Base-by-base conservation (phyloP, 2,329 filamentous ascomycete species). In the Sordariomycetes sp. region DNA sequence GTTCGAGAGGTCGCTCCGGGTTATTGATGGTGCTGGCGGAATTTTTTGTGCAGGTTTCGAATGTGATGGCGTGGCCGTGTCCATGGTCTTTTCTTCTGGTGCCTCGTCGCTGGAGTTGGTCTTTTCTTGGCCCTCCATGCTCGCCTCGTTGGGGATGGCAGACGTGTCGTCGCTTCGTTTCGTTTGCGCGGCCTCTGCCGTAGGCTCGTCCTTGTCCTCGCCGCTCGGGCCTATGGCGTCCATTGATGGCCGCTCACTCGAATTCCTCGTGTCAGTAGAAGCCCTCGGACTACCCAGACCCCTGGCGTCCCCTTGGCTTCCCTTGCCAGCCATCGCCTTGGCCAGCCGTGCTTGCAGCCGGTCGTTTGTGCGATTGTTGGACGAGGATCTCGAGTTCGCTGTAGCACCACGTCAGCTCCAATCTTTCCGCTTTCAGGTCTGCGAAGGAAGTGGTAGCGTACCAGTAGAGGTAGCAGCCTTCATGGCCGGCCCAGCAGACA, bases 301-400 rank as follows among this genome's bases (percentile, higher is more conserved):
- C n/a, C 58, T 61, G 14, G 42, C 23, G 7, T 30, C 31, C 9
- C 17, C 67, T 20, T 46, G 46, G 14, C 43, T 39, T 34, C 70
- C 73, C 50, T 82, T 86, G 39, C 81, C 81, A 4, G 81, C 86
- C 48, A 95, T 76, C 20, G 88, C 92, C 50, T 86, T 85, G 20
- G 90, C 90, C 39, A 98, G 69, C 41, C 87, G 75, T 54, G 94
- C 88, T 53, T 95, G 88, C 28, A 98, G 66, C 34, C 87, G 77
- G 47, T 93, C 87, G 58, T 86, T 92, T 39, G 74, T 65, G 44
- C 76, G 64, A 28, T 50, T 72, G 41, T 68, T 75, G 27, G 72
- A 75, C 5, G 82, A 82, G 16, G 80, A 71, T 50, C 81, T 72
- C 33, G 81, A 78, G 35, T 70, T 66, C 31, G 43, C 42, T 44